Percentiles rank a stretch among this genome's conserved stretches.
These are phyloP conservation scores for Akanthomyces muscarius DNA, from an alignment of 2,329 filamentous ascomycete species.

Conservation along the genomic window DNA sequence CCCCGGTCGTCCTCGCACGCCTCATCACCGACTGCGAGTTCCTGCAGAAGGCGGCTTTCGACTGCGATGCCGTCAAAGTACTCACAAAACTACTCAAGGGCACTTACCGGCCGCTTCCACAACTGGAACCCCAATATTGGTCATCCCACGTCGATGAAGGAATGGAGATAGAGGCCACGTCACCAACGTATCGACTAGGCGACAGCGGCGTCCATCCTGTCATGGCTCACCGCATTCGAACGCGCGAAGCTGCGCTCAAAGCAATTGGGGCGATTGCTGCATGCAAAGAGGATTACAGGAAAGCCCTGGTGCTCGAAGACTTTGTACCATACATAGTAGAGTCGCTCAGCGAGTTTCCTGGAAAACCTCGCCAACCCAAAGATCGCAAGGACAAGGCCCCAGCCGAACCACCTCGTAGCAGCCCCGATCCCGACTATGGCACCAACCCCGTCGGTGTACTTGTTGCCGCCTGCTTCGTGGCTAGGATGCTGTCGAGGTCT, in stretches of 20 bases:
- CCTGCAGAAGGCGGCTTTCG: conserved; percentile 77
- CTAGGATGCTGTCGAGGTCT: conserved; percentile 78
- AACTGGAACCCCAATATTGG: conserved; percentile 34
- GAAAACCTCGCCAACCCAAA: conserved; percentile 43
- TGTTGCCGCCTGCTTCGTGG: conserved; percentile 77
- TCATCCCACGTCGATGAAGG: conserved; percentile 34
- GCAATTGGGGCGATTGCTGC: conserved; percentile 78
- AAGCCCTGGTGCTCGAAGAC: conserved; percentile 77
- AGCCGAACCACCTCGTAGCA: conserved; percentile 28
- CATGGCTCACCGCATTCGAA: conserved; percentile 65
- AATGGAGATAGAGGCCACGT: conserved; percentile 31
- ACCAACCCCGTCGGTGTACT: conserved; percentile 72
- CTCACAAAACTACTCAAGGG: conserved; percentile 47
- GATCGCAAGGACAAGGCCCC: conserved; percentile 40
- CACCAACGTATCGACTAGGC: conserved; percentile 50
- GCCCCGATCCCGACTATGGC: conserved; percentile 53
- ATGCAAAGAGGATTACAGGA: conserved; percentile 79
- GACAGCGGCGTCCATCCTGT: conserved; percentile 55
- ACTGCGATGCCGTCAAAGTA: conserved; percentile 50
- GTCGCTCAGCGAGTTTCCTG: conserved; percentile 60
- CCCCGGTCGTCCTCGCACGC: conserved; percentile 71
- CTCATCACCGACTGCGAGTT: conserved; percentile 74
- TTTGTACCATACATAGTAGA: conserved; percentile 78
- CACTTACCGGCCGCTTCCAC: conserved; percentile 45
- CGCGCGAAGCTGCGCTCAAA: conserved; percentile 71